These are phyloP conservation scores for Nakazawaea peltata DNA, from an alignment of 805 yeast species.

Conservation along the genomic window DNA sequence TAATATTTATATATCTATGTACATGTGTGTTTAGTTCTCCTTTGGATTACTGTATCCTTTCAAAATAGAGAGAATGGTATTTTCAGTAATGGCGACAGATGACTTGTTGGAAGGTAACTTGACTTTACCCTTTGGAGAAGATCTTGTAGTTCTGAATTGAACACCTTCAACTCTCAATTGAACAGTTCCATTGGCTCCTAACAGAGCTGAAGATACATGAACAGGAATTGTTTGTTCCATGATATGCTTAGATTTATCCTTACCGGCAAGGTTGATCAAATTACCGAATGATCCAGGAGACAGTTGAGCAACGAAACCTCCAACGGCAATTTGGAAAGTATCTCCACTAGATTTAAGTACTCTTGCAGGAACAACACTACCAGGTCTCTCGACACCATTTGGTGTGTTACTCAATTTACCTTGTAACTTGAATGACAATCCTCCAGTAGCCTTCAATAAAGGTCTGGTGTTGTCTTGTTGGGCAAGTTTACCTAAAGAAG, in stretches of 20 bases:
- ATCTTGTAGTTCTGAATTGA: constrained; percentile 3
- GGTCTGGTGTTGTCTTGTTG: constrained; percentile 14
- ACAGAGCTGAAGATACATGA: constrained; percentile 5
- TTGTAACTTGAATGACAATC: constrained; percentile 58
- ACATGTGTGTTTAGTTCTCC: constrained; percentile 1
- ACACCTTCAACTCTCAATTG: constrained; percentile 9
- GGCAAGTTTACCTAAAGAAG: constrained; percentile 15
- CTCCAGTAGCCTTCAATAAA: constrained; percentile 61
- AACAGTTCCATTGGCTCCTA: constrained; percentile 5
- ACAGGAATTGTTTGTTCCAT: constrained; percentile 10
- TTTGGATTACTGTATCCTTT: constrained; percentile 1
- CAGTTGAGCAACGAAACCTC: constrained; percentile 30
- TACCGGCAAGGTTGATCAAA: constrained; percentile 6
- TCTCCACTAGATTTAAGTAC: constrained; percentile 35
- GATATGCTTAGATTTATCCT: constrained; percentile 9
- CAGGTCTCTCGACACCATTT: constrained; percentile 49
- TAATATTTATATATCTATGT: constrained; percentile 1
- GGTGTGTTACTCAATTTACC: constrained; percentile 69
- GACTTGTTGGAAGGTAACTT: constrained; percentile 3
- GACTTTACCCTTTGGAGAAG: not conserved
- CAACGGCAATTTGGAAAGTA: constrained; percentile 44
- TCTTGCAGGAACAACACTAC: constrained; percentile 63
- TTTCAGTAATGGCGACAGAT: constrained; percentile 2
- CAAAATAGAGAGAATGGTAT: constrained; percentile 7
- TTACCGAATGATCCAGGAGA: constrained; percentile 5